Conservation (phyloP, 2,329 filamentous ascomycete species). For the Curvularia sp. region DNA sequence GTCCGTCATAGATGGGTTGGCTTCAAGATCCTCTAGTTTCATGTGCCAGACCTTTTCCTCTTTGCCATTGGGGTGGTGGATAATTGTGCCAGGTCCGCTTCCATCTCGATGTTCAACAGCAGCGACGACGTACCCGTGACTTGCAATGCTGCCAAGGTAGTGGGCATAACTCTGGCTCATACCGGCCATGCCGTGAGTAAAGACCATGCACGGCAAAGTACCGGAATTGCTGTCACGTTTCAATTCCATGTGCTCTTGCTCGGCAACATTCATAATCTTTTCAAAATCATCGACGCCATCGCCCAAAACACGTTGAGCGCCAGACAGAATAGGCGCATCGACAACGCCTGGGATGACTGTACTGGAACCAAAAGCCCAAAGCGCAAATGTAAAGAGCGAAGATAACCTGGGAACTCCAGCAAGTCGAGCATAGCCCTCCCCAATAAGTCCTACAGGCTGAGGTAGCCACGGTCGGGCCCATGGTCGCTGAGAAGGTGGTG, state of each 20-base stretch:
- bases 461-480: conserved; percentile 54
- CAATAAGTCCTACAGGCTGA: conserved; percentile 53
- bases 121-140: conserved; percentile 55
- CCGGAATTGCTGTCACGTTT: conserved; percentile 38
- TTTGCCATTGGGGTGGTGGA: conserved; percentile 45
- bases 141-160: conserved; percentile 56
- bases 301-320: conserved; percentile 27
- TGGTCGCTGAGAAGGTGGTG: conserved; percentile 33
- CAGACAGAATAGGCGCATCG: conserved; percentile 50
- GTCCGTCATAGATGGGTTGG: conserved; percentile 40
- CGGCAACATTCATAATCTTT: conserved; percentile 25
- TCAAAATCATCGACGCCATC: conserved; percentile 30
- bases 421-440: conserved; percentile 54
- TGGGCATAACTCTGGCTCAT: conserved; percentile 56
- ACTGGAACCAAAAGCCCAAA: conserved; percentile 53
- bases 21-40: conserved; percentile 43
- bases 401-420: conserved; percentile 41
- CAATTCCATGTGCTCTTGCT: conserved; percentile 30
- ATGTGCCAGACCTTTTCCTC: conserved; percentile 50
- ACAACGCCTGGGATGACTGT: conserved; percentile 54
- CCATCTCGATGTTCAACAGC: conserved; percentile 58
- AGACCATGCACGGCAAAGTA: conserved; percentile 53
- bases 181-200: conserved; percentile 57
- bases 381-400: conserved; percentile 50
- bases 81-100: conserved; percentile 54